Evolutionary conservation across 495 filamentous ascomycete species (phyloP).

Genomic region (Gamarada debralockiae): DNA sequence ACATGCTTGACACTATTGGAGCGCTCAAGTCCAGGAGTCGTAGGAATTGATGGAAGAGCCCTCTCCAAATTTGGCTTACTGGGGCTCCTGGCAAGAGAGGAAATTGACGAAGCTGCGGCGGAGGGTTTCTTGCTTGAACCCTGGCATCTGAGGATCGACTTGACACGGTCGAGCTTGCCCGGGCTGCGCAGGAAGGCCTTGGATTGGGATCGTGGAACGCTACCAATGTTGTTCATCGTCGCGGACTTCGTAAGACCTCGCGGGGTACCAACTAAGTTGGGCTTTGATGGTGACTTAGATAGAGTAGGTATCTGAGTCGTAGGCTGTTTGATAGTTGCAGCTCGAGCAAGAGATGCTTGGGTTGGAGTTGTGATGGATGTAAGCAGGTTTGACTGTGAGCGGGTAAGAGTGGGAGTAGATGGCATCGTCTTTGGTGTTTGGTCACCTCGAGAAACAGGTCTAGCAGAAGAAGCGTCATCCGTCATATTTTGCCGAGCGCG

Average conservation of each 20-base stretch:
- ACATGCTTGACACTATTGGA: constrained; percentile 22
- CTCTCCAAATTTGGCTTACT: constrained; percentile 37
- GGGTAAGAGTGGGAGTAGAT: constrained; percentile 27
- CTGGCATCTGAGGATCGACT: constrained; percentile 42
- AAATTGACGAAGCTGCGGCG: constrained; percentile 22
- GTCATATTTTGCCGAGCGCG: constrained; percentile 35
- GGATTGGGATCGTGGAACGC: constrained; percentile 7
- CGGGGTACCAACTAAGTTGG: constrained; percentile 13
- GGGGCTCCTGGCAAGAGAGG: constrained; percentile 39
- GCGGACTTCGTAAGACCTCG: constrained; percentile 28
- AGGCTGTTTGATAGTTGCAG: constrained; percentile 49
- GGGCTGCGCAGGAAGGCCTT: constrained; percentile 18
- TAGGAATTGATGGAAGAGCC: constrained; percentile 39
- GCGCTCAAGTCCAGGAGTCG: constrained; percentile 38
- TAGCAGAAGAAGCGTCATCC: constrained; percentile 41
- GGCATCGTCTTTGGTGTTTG: constrained; percentile 32
- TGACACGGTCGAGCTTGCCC: constrained; percentile 43
- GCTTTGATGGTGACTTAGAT: constrained; percentile 22
- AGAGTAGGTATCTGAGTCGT: constrained; percentile 38
- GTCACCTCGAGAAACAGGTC: constrained; percentile 36
- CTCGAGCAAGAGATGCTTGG: constrained; percentile 69
- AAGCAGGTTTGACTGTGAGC: constrained; percentile 32
- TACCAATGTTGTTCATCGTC: constrained; percentile 31
- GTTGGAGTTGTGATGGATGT: constrained; percentile 71
- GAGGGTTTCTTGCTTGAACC: constrained; percentile 36